Percentiles rank a stretch among this genome's conserved stretches.
Evolutionary conservation across 257 asterid species (phyloP).

Genomic region (Datura wrightii): DNA sequence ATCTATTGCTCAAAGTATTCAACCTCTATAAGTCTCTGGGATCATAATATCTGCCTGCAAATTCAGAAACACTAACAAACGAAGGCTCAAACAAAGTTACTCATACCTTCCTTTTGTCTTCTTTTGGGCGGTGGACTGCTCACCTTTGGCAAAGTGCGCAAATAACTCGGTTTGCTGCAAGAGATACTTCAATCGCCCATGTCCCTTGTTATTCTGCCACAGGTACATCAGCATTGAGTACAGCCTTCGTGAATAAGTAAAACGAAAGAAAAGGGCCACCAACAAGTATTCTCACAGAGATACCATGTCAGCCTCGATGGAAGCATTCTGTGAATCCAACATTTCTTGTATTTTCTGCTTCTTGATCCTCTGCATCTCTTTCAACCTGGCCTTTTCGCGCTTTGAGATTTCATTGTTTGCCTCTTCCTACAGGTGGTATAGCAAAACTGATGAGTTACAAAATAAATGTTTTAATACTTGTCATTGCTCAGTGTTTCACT

Average conservation of each 20-base stretch:
- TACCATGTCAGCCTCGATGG: slow-evolving; percentile 96
- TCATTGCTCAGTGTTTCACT: neutral
- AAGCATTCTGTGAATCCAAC: slow-evolving; percentile 88
- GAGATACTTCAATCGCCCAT: slow-evolving; percentile 90
- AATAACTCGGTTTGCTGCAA: slow-evolving; percentile 96
- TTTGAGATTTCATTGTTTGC: slow-evolving; percentile 59
- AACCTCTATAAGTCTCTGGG: neutral
- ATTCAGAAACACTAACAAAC: neutral
- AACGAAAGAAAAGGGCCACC: neutral
- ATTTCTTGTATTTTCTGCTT: slow-evolving; percentile 90
- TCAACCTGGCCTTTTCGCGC: slow-evolving; percentile 79
- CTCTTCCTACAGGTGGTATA: slow-evolving; percentile 56
- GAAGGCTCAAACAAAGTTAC: neutral
- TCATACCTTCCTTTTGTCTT: slow-evolving; percentile 83
- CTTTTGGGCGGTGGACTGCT: slow-evolving; percentile 62
- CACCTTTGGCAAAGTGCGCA: slow-evolving; percentile 98
- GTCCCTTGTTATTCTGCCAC: slow-evolving; percentile 88
- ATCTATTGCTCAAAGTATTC: neutral
- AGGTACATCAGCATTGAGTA: slow-evolving; percentile 28
- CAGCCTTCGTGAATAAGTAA: neutral
- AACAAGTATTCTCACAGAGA: slow-evolving; percentile 36
- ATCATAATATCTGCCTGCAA: neutral
- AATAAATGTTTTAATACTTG: neutral
- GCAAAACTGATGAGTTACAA: neutral
- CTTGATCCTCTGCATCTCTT: slow-evolving; percentile 82